Conservation (phyloP, 2,329 filamentous ascomycete genomes). For the Cadophora malorum region DNA sequence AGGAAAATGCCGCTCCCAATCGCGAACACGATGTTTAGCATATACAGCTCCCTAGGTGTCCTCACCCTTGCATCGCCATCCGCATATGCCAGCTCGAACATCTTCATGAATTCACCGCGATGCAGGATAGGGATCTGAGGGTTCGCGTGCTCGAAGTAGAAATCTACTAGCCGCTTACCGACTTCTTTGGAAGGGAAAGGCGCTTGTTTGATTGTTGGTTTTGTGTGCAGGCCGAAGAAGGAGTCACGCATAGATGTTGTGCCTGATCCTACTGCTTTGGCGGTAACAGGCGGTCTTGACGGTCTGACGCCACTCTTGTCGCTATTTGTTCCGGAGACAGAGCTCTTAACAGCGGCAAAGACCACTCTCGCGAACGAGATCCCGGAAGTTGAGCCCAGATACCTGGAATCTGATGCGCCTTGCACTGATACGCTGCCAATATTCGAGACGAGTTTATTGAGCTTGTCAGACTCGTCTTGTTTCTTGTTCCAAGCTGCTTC, state of each 20-base stretch:
- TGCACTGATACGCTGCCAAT: constrained; percentile 80
- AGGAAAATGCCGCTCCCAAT: constrained; percentile 95
- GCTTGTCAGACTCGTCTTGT: constrained; percentile 64
- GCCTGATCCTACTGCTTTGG: constrained; percentile 48
- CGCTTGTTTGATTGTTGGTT: constrained; percentile 84
- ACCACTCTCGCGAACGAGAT: constrained; percentile 95
- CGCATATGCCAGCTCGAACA: constrained; percentile 83
- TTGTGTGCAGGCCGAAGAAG: constrained; percentile 95
- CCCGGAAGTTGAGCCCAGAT: constrained; percentile 83
- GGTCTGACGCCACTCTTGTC: constrained; percentile 69
- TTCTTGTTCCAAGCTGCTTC: constrained; percentile 47
- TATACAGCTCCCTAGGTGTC: constrained; percentile 84
- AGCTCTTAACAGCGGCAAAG: constrained; percentile 87
- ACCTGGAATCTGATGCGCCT: constrained; percentile 78
- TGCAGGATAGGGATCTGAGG: constrained; percentile 95
- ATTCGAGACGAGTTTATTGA: constrained; percentile 72
- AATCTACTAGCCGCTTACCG: constrained; percentile 72
- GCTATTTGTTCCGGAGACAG: constrained; percentile 67
- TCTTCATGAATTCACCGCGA: constrained; percentile 84
- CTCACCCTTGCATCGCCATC: constrained; percentile 66
- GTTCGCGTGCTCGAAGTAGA: constrained; percentile 97
- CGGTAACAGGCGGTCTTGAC: constrained; percentile 58
- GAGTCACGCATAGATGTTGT: constrained; percentile 91
- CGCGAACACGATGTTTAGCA: constrained; percentile 96
- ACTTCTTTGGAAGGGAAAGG: constrained; percentile 81